Evolutionary conservation across 2,329 filamentous ascomycete genomes (phyloP), one percentile per base, ranked within the genome.

Genomic region (Monilinia vaccinii-corymbosi): DNA sequence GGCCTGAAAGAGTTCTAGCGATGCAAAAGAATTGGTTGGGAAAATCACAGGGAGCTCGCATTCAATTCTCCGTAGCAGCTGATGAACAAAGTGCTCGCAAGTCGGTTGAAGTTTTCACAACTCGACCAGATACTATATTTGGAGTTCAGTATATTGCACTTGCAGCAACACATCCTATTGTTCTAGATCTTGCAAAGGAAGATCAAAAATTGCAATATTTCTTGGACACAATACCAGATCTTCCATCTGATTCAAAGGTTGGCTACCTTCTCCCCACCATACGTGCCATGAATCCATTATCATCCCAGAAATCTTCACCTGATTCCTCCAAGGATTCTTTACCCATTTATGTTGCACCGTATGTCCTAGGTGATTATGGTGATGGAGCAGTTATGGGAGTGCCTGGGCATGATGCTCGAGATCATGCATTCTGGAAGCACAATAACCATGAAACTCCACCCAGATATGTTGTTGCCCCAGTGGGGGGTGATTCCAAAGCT

Each of bases 21-120:
- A 91, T 94, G 83, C 91, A 96, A 72, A 85, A 81, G 67, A 91
- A 96, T 70, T 96, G 91, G 91, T 79, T 96, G 31, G 91, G 91
- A 32, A 89, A 85, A 69, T 94, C 89, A 1, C 77, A 78, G 11
- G 90, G 90, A 28, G 87, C 87, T 18, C 80, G 82, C 62, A 79
- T 95, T 70, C 84, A 82, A 67, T 96, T 95, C 63, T 80, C 81
- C 1, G 72, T 92, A 42, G 73, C 75, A 42, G 61, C 64, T n/a
- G 62, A 65, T 25, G 64, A 66, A 32, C 48, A 63, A 18, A 48
- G 65, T 40, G 61, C 61, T 36, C 60, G 64, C 49, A 58, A 65
- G 21, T 63, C 66, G 10, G 78, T 94, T 40, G 81, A 89, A 65
- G 85, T 94, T 10, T 96, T 89, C 70, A 96, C 91, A 1, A 95